Evolutionary conservation across 2,329 filamentous ascomycete species (phyloP).

Genomic region (Cordyceps farinosa): DNA sequence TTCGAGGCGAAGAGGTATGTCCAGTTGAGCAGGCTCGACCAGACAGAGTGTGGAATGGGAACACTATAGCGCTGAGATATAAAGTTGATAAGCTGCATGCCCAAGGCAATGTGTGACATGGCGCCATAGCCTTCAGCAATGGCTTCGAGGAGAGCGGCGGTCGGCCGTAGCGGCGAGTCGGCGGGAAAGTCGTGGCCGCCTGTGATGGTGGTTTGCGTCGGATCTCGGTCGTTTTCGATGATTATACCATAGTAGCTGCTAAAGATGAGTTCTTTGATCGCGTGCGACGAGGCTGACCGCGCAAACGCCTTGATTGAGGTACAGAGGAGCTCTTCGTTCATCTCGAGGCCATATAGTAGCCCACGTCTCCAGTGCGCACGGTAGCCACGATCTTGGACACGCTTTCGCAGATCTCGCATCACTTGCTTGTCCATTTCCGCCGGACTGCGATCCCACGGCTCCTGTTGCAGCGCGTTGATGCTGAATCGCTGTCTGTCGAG

Average conservation of each 20-base stretch:
- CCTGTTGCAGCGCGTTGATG: conserved; percentile 25
- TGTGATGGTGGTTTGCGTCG: conserved; percentile 25
- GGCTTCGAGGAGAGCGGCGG: conserved; percentile 55
- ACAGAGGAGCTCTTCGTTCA: conserved; percentile 40
- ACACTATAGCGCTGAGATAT: conserved; percentile 59
- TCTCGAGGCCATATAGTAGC: conserved; percentile 25
- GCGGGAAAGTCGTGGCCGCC: conserved; percentile 39
- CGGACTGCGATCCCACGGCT: conserved; percentile 31
- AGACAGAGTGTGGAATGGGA: conserved; percentile 53
- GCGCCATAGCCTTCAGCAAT: conserved; percentile 67
- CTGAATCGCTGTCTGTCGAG: conserved; percentile 32
- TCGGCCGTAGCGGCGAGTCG: conserved; percentile 57
- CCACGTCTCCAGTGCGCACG: conserved; percentile 29
- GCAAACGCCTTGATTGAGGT: conserved; percentile 40
- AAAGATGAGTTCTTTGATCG: conserved; percentile 34
- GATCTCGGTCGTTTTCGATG: conserved; percentile 21
- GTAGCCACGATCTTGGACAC: conserved; percentile 26
- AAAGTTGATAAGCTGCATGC: conserved; percentile 57
- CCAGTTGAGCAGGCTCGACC: conserved; percentile 66
- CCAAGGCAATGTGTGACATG: conserved; percentile 59
- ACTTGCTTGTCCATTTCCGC: conserved; percentile 26
- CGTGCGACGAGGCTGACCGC: conserved; percentile 34
- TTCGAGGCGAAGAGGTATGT: conserved; percentile 54
- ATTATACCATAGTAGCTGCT: conserved; percentile 30
- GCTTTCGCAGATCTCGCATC: conserved; percentile 27